Base-by-base conservation (phyloP, 2,329 filamentous ascomycete species). In the Pyrenophora graminea region DNA sequence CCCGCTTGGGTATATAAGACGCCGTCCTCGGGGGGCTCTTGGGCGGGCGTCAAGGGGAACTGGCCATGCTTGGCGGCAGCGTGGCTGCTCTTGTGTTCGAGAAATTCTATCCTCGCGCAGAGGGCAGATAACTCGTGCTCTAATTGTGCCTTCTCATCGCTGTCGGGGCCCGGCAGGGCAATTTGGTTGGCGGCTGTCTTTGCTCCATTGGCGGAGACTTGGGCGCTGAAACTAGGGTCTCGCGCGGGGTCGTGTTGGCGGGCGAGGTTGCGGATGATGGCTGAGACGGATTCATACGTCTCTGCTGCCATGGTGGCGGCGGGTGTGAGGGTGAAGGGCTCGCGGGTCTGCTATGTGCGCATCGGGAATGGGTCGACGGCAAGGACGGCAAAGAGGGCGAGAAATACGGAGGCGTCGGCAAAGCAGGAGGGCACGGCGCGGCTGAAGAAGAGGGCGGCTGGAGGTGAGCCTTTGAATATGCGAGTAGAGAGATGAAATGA, bases 121-220 rank as follows among this genome's bases (percentile, higher is more conserved):
- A 97, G 83, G 48, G 89, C 87, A 43, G 87, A 84, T 51, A 99
- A 83, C 76, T 97, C 93, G 53, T 82, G 81, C 76, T 97, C 91
- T 55, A 97, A 84, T 27, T 82, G 82, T 61, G 83, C 81, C 77
- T 97, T 97, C 61, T 88, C 88, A 31, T 84, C 76, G 38, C 84
- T 88, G 52, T 91, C 83, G 51, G 84, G 82, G 51, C 94, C 94
- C 12, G 93, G 92, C 19, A 97, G 82, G 56, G 82, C 82, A 68
- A 93, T 80, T 60, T 82, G 80, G 75, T 85, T 84, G 39, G 60
- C 62, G 8, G 52, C 52, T 12, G 48, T 55, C 39, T 55, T 55
- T 33, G 55, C 55, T 39, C 55, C 55, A 36, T 57, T 55, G 37
- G 75, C 70, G 42, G 74, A 75, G 48, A 77, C 71, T 39, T 76